Evolutionary conservation across 768 basidiomycete species (phyloP).

Genomic region (Filobasidium floriforme): DNA sequence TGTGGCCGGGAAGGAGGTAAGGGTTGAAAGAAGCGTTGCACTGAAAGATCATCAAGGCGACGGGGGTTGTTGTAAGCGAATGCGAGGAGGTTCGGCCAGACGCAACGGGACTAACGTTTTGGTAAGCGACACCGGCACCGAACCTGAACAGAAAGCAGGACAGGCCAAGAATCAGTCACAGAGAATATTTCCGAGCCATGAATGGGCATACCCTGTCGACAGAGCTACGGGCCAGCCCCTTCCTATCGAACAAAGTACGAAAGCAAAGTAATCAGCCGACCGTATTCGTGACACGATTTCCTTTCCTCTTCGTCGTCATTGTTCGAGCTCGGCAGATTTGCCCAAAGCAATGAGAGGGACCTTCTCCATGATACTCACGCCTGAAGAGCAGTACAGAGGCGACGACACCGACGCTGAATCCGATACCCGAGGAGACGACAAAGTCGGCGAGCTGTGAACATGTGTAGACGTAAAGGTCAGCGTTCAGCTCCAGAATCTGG

Average conservation of each 20-base stretch:
- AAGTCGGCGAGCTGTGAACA: constrained; percentile 30
- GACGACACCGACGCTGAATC: constrained; percentile 47
- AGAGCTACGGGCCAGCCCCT: constrained; percentile 46
- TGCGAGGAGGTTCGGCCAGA: background rate
- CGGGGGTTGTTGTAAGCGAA: background rate
- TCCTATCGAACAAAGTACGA: constrained; percentile 25
- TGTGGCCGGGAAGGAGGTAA: constrained; percentile 45
- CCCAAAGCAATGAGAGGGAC: background rate
- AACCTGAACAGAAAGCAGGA: constrained; percentile 26
- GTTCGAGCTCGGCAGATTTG: background rate
- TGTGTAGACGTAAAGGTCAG: background rate
- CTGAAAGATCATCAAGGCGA: constrained; percentile 20
- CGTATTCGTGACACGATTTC: too few relatives aligned
- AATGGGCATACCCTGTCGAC: constrained; percentile 40
- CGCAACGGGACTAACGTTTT: constrained; percentile 35
- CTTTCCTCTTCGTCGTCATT: too few relatives aligned
- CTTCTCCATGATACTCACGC: constrained; percentile 31
- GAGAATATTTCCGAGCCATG: background rate
- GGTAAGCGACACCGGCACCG: constrained; percentile 45
- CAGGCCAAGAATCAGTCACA: background rate
- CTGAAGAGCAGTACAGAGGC: constrained; percentile 45
- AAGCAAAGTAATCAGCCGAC: background rate
- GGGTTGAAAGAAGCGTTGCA: constrained; percentile 48
- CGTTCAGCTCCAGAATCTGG: background rate
- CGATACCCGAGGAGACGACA: constrained; percentile 45